Evolutionary conservation across 768 basidiomycete species (phyloP).

Genomic region (Pulveroboletus sp.): DNA sequence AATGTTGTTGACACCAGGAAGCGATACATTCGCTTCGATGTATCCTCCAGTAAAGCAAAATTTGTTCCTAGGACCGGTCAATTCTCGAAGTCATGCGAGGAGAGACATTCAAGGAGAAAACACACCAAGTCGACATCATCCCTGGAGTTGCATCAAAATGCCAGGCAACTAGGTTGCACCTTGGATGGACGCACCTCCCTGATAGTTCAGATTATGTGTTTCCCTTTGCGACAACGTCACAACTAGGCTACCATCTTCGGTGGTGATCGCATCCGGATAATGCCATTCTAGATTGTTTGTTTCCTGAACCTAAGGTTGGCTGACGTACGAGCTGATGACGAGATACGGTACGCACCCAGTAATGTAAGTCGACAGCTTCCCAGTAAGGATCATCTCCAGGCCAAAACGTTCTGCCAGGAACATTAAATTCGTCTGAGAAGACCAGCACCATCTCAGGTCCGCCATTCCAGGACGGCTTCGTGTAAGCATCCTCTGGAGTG

Average conservation of each 20-base stretch:
- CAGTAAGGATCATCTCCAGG: conserved; percentile 83
- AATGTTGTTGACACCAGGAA: conserved; percentile 65
- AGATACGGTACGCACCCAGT: conserved; percentile 34
- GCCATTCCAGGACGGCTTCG: conserved; percentile 52
- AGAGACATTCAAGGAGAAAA: background rate
- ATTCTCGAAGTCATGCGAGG: background rate
- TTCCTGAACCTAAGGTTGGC: conserved; percentile 25
- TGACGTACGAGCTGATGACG: conserved; percentile 23
- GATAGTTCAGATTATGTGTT: conserved; percentile 45
- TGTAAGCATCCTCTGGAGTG: conserved; percentile 54
- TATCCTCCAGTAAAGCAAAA: conserved; percentile 87
- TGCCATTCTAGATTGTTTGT: conserved; percentile 60
- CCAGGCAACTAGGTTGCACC: conserved; percentile 10
- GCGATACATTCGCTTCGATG: conserved; percentile 56
- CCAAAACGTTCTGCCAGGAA: conserved; percentile 71
- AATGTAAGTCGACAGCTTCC: conserved; percentile 52
- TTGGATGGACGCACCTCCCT: conserved; percentile 28
- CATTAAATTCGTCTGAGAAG: conserved; percentile 81
- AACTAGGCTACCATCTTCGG: conserved; percentile 45
- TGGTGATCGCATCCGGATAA: conserved; percentile 47
- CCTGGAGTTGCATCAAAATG: conserved; percentile 39
- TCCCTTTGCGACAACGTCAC: conserved; percentile 45
- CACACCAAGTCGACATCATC: conserved; percentile 42
- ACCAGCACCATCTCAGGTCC: conserved; percentile 54
- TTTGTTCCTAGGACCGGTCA: conserved; percentile 59